phyloP scores from a whole-genome alignment of 139 green algal species.

The Eudorina sp. region DNA sequence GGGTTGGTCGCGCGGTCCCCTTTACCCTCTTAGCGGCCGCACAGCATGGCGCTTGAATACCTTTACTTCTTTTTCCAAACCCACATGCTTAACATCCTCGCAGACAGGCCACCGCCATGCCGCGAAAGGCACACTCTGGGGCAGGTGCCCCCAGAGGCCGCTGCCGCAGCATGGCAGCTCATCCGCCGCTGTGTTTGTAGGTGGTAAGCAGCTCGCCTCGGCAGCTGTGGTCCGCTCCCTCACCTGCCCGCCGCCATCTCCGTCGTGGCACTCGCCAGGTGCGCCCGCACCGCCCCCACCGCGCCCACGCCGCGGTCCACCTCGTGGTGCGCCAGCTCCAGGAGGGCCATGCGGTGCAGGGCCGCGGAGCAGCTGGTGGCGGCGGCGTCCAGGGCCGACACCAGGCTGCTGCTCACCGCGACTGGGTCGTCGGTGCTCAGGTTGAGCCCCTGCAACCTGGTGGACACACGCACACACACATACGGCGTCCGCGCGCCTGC shows the following conservation, averaged over 20 bases:
- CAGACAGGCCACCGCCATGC: too few relatives aligned
- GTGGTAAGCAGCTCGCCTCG: neutral
- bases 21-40: too few relatives aligned
- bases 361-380: neutral
- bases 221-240: neutral
- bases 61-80: too few relatives aligned
- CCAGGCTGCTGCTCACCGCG: neutral
- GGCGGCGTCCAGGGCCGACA: conserved; percentile 5
- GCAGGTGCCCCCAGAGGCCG: too few relatives aligned
- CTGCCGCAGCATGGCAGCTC: too few relatives aligned
- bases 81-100: too few relatives aligned
- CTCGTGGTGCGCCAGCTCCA: conserved; percentile 41
- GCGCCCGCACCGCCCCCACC: conserved; percentile 22
- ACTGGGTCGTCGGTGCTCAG: neutral
- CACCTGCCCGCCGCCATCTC: conserved; percentile 47
- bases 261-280: neutral
- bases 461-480: neutral
- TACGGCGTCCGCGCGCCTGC: too few relatives aligned
- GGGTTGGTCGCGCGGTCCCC: too few relatives aligned
- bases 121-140: too few relatives aligned
- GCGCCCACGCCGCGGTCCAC: neutral
- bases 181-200: too few relatives aligned
- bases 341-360: conserved; percentile 27
- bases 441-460: neutral
- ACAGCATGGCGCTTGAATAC: too few relatives aligned